Percentiles rank a stretch among this genome's conserved stretches.
Conservation (phyloP, 2,329 filamentous ascomycete genomes). For the Hypoxylon sp. region DNA sequence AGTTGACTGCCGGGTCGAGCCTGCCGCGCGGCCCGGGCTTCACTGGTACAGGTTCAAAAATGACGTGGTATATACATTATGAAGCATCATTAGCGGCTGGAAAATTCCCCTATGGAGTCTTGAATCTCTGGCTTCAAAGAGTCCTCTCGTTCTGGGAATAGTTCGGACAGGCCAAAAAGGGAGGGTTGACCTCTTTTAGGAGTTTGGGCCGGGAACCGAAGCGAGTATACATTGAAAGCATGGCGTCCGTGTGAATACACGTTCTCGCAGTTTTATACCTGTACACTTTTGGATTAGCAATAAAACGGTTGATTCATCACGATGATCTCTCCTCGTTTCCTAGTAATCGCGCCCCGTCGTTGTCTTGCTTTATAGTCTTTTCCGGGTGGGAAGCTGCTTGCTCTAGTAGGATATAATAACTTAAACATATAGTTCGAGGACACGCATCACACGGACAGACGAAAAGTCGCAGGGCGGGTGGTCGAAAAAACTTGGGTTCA, state of each 20-base stretch:
- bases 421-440: too few relatives aligned
- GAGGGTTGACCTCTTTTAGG: constrained; percentile 1
- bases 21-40: background rate
- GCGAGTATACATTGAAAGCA: constrained; percentile 2
- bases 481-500: background rate
- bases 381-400: background rate
- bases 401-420: background rate
- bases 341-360: background rate
- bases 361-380: background rate
- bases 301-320: background rate
- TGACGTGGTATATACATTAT: constrained; percentile 13
- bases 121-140: background rate
- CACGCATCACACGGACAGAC: too few relatives aligned
- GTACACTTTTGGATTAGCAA: constrained; percentile 8
- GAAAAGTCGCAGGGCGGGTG: too few relatives aligned
- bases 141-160: constrained; percentile 3
- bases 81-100: constrained; percentile 14
- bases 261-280: background rate
- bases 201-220: constrained; percentile 4
- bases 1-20: background rate
- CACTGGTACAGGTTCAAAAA: background rate
- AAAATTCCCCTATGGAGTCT: background rate
- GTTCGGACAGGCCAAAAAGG: background rate
- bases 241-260: background rate
- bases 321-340: background rate